These are phyloP conservation scores for Penicillium hordei DNA, from an alignment of 2,329 filamentous ascomycete genomes.

Conservation along the genomic window DNA sequence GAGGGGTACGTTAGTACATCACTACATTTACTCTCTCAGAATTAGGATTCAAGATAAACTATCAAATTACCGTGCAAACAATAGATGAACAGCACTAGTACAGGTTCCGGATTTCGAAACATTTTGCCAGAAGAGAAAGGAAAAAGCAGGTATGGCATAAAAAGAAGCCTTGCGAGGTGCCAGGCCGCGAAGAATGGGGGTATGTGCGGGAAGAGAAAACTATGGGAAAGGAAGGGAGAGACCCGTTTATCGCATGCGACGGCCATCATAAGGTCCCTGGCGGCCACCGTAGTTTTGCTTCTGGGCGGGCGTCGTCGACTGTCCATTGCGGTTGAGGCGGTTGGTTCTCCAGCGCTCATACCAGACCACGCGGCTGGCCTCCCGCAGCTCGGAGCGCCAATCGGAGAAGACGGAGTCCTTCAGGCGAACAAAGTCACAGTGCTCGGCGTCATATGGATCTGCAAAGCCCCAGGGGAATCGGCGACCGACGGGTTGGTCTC, in stretches of 20 bases:
- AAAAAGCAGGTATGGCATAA: constrained; percentile 8
- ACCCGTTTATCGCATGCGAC: constrained; percentile 25
- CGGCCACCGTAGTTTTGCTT: constrained; percentile 31
- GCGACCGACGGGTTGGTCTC: constrained; percentile 63
- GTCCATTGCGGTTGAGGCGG: constrained; percentile 40
- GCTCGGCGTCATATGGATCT: constrained; percentile 83
- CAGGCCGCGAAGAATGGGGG: constrained; percentile 22
- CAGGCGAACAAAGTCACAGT: constrained; percentile 90
- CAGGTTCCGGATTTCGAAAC: constrained; percentile 3
- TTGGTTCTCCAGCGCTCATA: constrained; percentile 90
- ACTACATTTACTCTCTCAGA: neutral
- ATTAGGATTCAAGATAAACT: neutral
- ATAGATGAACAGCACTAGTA: constrained; percentile 6
- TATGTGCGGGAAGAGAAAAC: constrained; percentile 29
- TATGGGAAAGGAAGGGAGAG: constrained; percentile 11
- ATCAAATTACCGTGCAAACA: constrained; percentile 7
- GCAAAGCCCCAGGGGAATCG: constrained; percentile 97
- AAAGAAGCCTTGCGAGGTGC: constrained; percentile 14
- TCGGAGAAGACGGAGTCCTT: constrained; percentile 91
- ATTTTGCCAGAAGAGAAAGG: constrained; percentile 8
- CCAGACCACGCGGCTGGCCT: constrained; percentile 87
- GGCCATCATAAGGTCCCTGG: constrained; percentile 30
- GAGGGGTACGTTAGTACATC: neutral
- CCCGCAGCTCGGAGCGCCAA: constrained; percentile 87
- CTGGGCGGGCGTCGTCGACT: constrained; percentile 15